Conservation (phyloP, 352 stramenopile genomes). For the Phytophthora brassicae region DNA sequence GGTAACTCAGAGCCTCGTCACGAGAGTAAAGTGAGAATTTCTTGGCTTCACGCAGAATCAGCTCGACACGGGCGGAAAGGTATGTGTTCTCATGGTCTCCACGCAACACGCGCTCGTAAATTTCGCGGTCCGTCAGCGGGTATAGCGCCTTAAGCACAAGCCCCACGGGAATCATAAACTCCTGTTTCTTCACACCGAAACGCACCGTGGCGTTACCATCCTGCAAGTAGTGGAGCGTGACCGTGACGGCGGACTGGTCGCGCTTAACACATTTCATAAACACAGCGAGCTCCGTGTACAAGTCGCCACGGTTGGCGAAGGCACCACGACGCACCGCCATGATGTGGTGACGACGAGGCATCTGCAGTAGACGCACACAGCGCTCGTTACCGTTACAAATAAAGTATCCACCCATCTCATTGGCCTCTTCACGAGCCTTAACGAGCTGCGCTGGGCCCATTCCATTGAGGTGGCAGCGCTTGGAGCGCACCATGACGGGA, state of each 20-base stretch:
- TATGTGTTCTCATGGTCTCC: constrained; percentile 97
- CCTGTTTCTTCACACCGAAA: constrained; percentile 97
- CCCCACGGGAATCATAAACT: constrained; percentile 98
- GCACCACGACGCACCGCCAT: constrained; percentile 96
- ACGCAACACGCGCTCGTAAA: constrained; percentile 96
- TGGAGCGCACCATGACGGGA: constrained; percentile 98
- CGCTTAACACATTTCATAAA: constrained; percentile 96
- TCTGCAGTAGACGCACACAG: constrained; percentile 97
- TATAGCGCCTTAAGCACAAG: constrained; percentile 97
- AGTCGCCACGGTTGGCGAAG: constrained; percentile 96
- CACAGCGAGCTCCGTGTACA: constrained; percentile 97
- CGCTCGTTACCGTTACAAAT: constrained; percentile 99
- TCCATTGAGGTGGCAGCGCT: constrained; percentile 94
- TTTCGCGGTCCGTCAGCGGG: constrained; percentile 91
- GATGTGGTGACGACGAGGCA: constrained; percentile 87
- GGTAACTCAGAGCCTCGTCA: constrained; percentile 91
- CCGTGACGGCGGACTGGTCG: constrained; percentile 96
- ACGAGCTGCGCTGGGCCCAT: constrained; percentile 89
- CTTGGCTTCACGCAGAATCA: constrained; percentile 97
- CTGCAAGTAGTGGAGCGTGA: constrained; percentile 98
- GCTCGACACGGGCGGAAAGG: constrained; percentile 94
- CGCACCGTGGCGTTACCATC: constrained; percentile 96
- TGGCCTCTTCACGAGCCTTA: constrained; percentile 90
- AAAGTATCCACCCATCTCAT: constrained; percentile 99
- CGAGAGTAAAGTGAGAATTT: constrained; percentile 91